Percentiles rank a stretch among this genome's conserved stretches.
Evolutionary conservation across 768 basidiomycete genomes (phyloP).

Genomic region (Lentinula sp.): DNA sequence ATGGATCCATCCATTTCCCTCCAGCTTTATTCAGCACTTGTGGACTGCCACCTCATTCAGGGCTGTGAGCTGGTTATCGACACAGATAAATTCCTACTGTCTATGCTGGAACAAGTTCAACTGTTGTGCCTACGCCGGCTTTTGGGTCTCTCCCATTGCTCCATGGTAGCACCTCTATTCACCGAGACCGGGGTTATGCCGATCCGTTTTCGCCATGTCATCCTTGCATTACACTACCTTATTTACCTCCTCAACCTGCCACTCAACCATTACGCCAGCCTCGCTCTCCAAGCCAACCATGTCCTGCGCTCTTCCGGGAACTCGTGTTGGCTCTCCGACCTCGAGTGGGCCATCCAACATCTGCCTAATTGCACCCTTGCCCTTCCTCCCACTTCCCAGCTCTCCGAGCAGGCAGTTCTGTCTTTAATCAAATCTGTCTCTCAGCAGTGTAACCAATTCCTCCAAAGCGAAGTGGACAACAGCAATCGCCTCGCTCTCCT

Average conservation of each 20-base stretch:
- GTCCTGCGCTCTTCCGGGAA: not conserved
- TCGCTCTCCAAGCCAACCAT: not conserved
- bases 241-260: not conserved
- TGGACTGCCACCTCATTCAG: not conserved
- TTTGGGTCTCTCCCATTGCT: not conserved
- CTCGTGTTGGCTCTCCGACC: not conserved
- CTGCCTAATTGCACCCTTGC: not conserved
- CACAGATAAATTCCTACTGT: not conserved
- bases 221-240: not conserved
- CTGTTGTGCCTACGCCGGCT: not conserved
- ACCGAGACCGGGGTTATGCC: not conserved
- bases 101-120: not conserved
- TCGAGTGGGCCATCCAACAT: not conserved
- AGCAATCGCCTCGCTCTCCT: not conserved
- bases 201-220: not conserved
- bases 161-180: not conserved
- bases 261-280: not conserved
- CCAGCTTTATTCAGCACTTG: not conserved
- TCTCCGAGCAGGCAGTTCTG: no score
- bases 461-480: not conserved
- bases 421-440: no score
- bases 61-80: not conserved
- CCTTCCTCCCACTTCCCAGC: no score
- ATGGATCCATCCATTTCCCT: not conserved
- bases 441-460: not conserved